Evolutionary conservation across 2,329 filamentous ascomycete genomes (phyloP).

Genomic region (Dactylellina haptotyla): DNA sequence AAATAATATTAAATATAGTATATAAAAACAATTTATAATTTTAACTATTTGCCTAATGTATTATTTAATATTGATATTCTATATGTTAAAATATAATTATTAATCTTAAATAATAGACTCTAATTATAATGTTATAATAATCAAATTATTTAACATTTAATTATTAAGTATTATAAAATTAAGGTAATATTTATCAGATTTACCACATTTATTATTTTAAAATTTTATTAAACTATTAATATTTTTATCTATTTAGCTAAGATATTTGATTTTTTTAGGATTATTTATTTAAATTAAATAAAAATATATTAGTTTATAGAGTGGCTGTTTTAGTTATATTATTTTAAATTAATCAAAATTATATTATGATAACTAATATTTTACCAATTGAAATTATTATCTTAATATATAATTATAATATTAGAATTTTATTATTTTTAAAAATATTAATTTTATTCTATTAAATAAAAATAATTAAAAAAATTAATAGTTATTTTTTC

Average conservation of each 20-base stretch:
- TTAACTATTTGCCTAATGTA: not conserved
- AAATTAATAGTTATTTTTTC: not conserved
- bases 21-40: not conserved
- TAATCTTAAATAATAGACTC: not conserved
- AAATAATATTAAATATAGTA: not conserved
- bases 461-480: not conserved
- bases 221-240: not conserved
- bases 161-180: not conserved
- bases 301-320: not conserved
- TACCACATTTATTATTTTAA: not conserved
- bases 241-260: not conserved
- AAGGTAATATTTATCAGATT: not conserved
- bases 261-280: not conserved
- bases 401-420: too few species aligned
- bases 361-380: not conserved
- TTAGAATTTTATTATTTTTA: not conserved
- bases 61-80: not conserved
- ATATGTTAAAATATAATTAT: not conserved
- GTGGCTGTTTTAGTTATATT: not conserved
- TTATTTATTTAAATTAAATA: not conserved
- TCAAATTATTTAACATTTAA: not conserved
- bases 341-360: not conserved
- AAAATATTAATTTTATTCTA: not conserved
- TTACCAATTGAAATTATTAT: too few species aligned
- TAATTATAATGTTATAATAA: not conserved